A percentile compares a stretch with the other conserved stretches of the same genome.
Evolutionary conservation across 345 rosid genomes (phyloP).

Genomic region (Brassica rapa): DNA sequence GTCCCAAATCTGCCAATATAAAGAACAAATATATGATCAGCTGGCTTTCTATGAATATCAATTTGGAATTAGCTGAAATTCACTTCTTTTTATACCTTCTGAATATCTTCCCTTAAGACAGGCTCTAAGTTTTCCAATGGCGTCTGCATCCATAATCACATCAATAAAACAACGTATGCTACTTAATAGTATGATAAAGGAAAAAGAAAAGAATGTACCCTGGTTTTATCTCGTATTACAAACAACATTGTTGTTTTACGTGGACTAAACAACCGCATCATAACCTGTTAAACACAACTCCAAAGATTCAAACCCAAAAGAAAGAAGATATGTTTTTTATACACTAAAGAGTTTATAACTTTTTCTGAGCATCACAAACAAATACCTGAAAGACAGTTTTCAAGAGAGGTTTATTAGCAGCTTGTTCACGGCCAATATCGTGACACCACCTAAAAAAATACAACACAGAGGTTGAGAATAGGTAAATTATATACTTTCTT

Average conservation of each 20-base stretch:
- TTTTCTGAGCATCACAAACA: neutral
- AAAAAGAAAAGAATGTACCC: conserved; percentile 54
- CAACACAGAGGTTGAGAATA: too few species aligned
- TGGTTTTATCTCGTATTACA: conserved; percentile 96
- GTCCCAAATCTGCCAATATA: conserved; percentile 83
- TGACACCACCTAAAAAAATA: conserved; percentile 99
- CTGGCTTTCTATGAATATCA: conserved; percentile 15
- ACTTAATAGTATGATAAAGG: too few species aligned
- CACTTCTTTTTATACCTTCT: conserved; percentile 60
- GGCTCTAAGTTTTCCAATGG: conserved; percentile 93
- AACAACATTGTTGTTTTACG: conserved; percentile 94
- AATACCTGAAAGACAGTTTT: conserved; percentile 96
- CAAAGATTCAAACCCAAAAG: too few species aligned
- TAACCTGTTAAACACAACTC: conserved; percentile 59
- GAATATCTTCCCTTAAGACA: conserved; percentile 87
- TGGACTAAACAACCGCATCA: conserved; percentile 98
- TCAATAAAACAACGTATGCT: neutral
- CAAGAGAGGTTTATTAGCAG: conserved; percentile 96
- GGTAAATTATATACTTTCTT: too few species aligned
- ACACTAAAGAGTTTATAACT: neutral
- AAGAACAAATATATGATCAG: conserved; percentile 24
- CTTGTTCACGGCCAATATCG: conserved; percentile 99
- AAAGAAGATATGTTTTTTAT: too few species aligned
- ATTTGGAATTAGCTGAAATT: neutral
- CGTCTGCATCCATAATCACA: conserved; percentile 52